These are phyloP conservation scores for Acrasis kona DNA, from an alignment of 78 protist species.

Conservation along the genomic window DNA sequence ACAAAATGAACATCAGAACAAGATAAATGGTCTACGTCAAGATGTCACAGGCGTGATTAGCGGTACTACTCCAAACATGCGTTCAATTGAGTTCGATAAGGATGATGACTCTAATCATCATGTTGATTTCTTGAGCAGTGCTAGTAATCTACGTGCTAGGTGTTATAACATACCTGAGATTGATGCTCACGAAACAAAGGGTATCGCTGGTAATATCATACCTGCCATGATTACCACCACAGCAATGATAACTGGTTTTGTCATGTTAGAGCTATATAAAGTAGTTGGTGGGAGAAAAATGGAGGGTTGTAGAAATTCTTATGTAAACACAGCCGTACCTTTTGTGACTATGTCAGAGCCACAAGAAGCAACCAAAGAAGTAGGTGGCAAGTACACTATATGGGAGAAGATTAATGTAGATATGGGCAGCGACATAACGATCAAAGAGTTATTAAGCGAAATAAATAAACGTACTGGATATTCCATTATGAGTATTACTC, in stretches of 20 bases:
- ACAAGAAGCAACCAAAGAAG: not conserved
- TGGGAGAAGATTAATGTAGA: slow-evolving; percentile 7
- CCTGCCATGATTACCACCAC: slow-evolving; percentile 69
- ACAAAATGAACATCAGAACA: slow-evolving; percentile 4
- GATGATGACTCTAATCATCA: slow-evolving; percentile 47
- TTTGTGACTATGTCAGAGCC: not conserved
- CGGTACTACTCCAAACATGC: not conserved
- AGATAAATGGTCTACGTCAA: not conserved
- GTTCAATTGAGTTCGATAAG: slow-evolving; percentile 54
- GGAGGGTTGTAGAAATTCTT: not conserved
- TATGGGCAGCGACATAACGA: not conserved
- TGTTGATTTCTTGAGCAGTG: slow-evolving; percentile 35
- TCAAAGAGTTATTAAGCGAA: not conserved
- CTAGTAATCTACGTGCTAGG: slow-evolving; percentile 40
- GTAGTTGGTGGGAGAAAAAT: not conserved
- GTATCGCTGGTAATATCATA: slow-evolving; percentile 46
- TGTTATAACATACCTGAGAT: slow-evolving; percentile 28
- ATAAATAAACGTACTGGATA: too few species aligned
- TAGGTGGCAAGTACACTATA: slow-evolving; percentile 8
- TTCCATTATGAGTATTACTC: too few species aligned
- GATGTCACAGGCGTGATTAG: not conserved
- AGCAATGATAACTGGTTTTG: slow-evolving; percentile 48
- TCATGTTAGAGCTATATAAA: slow-evolving; percentile 25
- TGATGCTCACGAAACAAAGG: not conserved
- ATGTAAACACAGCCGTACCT: not conserved